Evolutionary conservation across 371 early-diverging fungal genomes (phyloP).

Genomic region (Mucor circinelloides): DNA sequence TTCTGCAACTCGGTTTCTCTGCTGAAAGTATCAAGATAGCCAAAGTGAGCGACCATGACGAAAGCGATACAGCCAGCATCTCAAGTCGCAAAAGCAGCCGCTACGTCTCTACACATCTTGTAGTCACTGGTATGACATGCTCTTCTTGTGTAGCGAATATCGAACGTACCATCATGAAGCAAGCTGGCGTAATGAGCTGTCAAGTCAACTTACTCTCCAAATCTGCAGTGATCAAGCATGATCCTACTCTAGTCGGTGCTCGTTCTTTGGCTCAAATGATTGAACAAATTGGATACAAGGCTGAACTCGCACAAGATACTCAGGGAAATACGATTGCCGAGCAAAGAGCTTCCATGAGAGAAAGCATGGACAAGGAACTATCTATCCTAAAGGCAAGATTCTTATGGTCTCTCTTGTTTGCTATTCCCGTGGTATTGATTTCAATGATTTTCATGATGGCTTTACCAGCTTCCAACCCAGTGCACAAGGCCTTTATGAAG

Average conservation of each 20-base stretch:
- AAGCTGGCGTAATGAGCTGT: constrained; percentile 59
- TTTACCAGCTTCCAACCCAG: constrained; percentile 43
- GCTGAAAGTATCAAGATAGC: constrained; percentile 57
- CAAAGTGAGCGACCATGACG: constrained; percentile 9
- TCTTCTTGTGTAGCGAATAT: constrained; percentile 80
- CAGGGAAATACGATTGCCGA: constrained; percentile 34
- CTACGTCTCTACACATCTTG: constrained; percentile 38
- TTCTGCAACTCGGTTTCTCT: constrained; percentile 53
- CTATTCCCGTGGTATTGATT: constrained; percentile 62
- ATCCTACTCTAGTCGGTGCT: constrained; percentile 51
- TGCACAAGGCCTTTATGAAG: constrained; percentile 38
- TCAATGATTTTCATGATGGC: constrained; percentile 68
- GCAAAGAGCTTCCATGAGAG: constrained; percentile 49
- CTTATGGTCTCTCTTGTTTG: constrained; percentile 60
- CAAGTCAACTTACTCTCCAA: constrained; percentile 71
- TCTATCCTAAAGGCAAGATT: constrained; percentile 41
- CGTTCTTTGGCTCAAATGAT: constrained; percentile 57
- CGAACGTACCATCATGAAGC: constrained; percentile 54
- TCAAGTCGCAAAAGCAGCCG: constrained; percentile 10
- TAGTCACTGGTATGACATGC: constrained; percentile 84
- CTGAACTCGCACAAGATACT: constrained; percentile 43
- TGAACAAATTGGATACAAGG: constrained; percentile 65
- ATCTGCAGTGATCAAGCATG: constrained; percentile 62
- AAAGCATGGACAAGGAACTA: constrained; percentile 53
- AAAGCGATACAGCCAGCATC: constrained; percentile 11